Percentiles rank a stretch among this genome's conserved stretches.
These are phyloP conservation scores for Brassica napus DNA, from an alignment of 345 rosid species.

Conservation along the genomic window DNA sequence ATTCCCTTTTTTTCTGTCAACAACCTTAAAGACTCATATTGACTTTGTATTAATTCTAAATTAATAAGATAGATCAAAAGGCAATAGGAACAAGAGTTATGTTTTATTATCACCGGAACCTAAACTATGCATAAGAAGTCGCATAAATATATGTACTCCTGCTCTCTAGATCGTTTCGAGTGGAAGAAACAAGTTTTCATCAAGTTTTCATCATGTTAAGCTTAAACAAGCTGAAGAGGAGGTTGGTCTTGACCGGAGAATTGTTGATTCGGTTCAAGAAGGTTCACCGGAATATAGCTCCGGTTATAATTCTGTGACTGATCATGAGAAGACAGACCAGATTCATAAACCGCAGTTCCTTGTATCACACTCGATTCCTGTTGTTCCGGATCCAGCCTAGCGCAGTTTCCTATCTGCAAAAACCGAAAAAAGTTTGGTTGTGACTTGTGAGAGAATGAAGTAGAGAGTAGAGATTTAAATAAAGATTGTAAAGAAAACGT, in stretches of 20 bases:
- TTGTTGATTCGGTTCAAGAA: slow-evolving; percentile 63
- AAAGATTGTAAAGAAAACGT: background rate
- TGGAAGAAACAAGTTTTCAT: slow-evolving; percentile 7
- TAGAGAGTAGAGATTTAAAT: background rate
- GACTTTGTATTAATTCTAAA: background rate
- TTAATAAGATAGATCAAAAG: background rate
- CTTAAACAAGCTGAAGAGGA: slow-evolving; percentile 50
- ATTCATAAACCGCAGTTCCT: slow-evolving; percentile 45
- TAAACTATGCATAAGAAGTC: slow-evolving; percentile 22
- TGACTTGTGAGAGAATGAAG: background rate
- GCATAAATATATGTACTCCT: background rate
- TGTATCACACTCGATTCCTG: slow-evolving; percentile 47
- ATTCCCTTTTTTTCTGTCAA: too few species aligned
- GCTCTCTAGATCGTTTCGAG: slow-evolving; percentile 1
- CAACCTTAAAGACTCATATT: too few species aligned
- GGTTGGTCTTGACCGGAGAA: slow-evolving; percentile 61
- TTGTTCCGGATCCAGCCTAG: slow-evolving; percentile 46
- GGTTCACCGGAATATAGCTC: slow-evolving; percentile 59
- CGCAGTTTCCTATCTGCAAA: slow-evolving; percentile 63
- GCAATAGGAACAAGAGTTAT: background rate
- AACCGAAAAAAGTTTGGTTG: background rate
- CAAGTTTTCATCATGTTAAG: background rate
- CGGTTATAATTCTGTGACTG: slow-evolving; percentile 56
- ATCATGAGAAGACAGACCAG: slow-evolving; percentile 41
- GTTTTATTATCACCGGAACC: slow-evolving; percentile 4